phyloP scores from a whole-genome alignment of 176 grass and related monocot genomes.

The Musa beccarii region DNA sequence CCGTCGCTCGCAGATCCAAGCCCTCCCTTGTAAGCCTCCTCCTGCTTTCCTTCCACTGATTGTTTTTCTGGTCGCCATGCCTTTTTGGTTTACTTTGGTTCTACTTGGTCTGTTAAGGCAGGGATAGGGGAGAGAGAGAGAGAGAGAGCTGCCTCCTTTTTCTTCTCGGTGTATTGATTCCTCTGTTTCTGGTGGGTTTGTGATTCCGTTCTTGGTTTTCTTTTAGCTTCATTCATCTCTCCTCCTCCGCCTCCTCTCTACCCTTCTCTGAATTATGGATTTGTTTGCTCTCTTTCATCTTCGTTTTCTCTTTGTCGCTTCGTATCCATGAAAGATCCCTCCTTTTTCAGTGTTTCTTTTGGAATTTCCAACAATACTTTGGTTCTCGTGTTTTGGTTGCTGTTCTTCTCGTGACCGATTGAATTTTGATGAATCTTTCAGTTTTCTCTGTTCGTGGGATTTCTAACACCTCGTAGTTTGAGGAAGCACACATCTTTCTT shows the following conservation, averaged over 20 bases:
- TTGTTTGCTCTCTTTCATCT: slow-evolving; percentile 13
- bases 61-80: too few species aligned
- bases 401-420: too few species aligned
- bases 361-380: too few species aligned
- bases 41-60: slow-evolving; percentile 9
- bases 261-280: background rate
- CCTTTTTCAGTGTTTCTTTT: background rate
- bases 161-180: too few species aligned
- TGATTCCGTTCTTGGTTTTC: too few species aligned
- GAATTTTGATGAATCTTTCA: background rate
- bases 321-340: background rate
- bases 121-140: background rate
- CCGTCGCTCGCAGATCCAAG: slow-evolving; percentile 32
- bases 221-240: too few species aligned
- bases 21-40: slow-evolving; percentile 36
- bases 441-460: background rate
- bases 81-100: slow-evolving; percentile 8
- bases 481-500: background rate
- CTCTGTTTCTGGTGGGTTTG: too few species aligned
- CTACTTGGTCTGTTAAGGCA: background rate
- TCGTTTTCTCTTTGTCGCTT: background rate
- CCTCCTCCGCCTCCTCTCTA: background rate
- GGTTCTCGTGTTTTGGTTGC: too few species aligned
- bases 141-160: too few species aligned
- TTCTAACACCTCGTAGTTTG: background rate